Evolutionary conservation across 108 stramenopile species (phyloP).

Genomic region (Skeletonema tropicum): DNA sequence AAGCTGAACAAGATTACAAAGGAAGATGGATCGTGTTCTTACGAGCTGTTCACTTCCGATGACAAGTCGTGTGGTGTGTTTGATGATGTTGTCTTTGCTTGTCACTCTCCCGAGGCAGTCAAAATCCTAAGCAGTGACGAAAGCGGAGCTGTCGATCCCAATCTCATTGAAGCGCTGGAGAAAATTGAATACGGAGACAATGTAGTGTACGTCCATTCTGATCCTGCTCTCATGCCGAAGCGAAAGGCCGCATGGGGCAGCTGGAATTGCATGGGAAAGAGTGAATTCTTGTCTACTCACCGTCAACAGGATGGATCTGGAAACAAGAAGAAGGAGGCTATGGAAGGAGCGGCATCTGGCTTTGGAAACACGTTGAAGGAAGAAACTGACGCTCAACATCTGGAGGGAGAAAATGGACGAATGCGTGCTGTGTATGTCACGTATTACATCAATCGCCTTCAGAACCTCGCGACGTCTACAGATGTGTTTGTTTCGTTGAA

Average conservation of each 20-base stretch:
- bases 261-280: conserved; percentile 93
- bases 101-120: conserved; percentile 81
- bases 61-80: conserved; percentile 57
- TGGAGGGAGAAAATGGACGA: conserved; percentile 69
- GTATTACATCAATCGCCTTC: conserved; percentile 95
- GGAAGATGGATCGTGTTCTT: conserved; percentile 14
- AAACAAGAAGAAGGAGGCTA: conserved; percentile 48
- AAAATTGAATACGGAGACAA: conserved; percentile 86
- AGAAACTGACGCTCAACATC: conserved; percentile 4
- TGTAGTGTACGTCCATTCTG: conserved; percentile 92
- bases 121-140: conserved; percentile 52
- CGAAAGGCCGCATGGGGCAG: conserved; percentile 85
- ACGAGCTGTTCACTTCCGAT: conserved; percentile 55
- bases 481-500: conserved; percentile 94
- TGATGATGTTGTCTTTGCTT: conserved; percentile 92
- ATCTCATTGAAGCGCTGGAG: conserved; percentile 33
- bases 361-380: conserved; percentile 58
- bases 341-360: conserved; percentile 80
- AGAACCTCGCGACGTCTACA: conserved; percentile 70
- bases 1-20: conserved; percentile 48
- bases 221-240: conserved; percentile 88
- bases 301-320: conserved; percentile 18
- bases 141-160: conserved; percentile 29
- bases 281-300: conserved; percentile 40
- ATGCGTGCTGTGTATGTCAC: conserved; percentile 91